These are phyloP conservation scores for Amanita pseudoporphyria DNA, from an alignment of 768 basidiomycete species.

Conservation along the genomic window DNA sequence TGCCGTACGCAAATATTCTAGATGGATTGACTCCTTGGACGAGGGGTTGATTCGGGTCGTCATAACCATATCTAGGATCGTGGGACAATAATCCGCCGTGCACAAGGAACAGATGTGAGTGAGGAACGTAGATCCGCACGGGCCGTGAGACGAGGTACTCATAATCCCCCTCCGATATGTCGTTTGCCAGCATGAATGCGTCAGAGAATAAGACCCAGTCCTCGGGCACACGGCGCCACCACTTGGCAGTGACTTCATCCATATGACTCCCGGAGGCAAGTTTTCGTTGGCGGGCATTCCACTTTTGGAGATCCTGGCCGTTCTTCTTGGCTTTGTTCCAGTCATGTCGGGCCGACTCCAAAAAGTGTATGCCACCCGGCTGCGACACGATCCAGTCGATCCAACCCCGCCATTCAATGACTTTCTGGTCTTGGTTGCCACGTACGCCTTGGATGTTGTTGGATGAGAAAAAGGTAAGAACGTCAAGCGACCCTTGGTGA, in stretches of 20 bases:
- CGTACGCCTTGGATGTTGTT: conserved; percentile 71
- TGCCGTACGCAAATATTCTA: neutral
- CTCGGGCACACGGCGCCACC: conserved; percentile 47
- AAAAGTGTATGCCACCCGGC: conserved; percentile 44
- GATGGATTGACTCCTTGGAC: conserved; percentile 43
- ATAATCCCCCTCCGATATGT: conserved; percentile 52
- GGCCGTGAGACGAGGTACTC: conserved; percentile 72
- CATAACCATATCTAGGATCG: conserved; percentile 46
- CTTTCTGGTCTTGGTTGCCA: conserved; percentile 90
- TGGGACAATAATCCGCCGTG: conserved; percentile 78
- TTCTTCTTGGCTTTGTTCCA: conserved; percentile 28
- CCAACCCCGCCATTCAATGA: conserved; percentile 88
- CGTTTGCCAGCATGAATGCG: conserved; percentile 68
- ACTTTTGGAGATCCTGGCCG: conserved; percentile 28
- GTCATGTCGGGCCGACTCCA: conserved; percentile 34
- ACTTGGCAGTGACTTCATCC: conserved; percentile 20
- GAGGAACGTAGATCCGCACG: conserved; percentile 62
- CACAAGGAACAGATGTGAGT: conserved; percentile 65
- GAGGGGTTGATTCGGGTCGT: conserved; percentile 58
- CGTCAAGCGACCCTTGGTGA: conserved; percentile 46
- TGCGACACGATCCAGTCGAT: conserved; percentile 60
- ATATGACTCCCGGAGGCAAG: conserved; percentile 14
- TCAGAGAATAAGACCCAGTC: conserved; percentile 68
- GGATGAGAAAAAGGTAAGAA: conserved; percentile 54
- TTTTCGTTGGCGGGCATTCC: conserved; percentile 26